phyloP scores from a whole-genome alignment of 768 basidiomycete species.

The Collybia mongolica region DNA sequence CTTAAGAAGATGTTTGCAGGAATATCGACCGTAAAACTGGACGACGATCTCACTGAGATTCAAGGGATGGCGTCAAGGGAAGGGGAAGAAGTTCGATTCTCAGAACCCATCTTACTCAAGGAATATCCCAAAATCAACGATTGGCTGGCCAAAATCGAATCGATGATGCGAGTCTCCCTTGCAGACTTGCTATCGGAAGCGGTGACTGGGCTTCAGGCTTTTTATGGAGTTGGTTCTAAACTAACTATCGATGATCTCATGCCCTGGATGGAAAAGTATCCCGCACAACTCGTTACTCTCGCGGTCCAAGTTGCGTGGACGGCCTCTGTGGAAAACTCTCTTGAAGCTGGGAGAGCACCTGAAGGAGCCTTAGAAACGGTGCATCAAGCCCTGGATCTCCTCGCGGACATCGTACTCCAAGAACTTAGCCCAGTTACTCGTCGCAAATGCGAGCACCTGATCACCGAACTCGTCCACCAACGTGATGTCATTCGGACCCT shows the following conservation, averaged over 20 bases:
- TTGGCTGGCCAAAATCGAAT: constrained; percentile 91
- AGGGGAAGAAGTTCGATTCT: constrained; percentile 90
- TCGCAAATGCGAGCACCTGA: constrained; percentile 96
- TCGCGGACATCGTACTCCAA: constrained; percentile 94
- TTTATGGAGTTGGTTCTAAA: constrained; percentile 68
- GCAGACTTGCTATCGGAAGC: constrained; percentile 79
- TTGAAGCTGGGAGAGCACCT: constrained; percentile 56
- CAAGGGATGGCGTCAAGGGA: constrained; percentile 94
- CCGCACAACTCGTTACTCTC: constrained; percentile 95
- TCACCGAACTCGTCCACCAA: constrained; percentile 98
- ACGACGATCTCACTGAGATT: constrained; percentile 86
- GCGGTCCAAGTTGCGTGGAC: constrained; percentile 97
- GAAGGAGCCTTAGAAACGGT: constrained; percentile 73
- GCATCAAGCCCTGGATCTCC: constrained; percentile 81
- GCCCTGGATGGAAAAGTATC: constrained; percentile 90
- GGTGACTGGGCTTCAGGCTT: constrained; percentile 73
- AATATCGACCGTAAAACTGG: constrained; percentile 83
- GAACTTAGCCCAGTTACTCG: constrained; percentile 90
- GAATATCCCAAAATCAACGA: constrained; percentile 98
- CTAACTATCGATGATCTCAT: constrained; percentile 72
- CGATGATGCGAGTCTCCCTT: constrained; percentile 89
- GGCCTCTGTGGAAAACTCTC: constrained; percentile 66
- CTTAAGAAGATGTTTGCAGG: constrained; percentile 99
- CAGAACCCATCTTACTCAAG: constrained; percentile 80
- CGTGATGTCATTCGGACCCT: constrained; percentile 90